Evolutionary conservation across 116 monocot species (phyloP), one percentile per base, ranked within the genome.

Genomic region (Iris pallida): DNA sequence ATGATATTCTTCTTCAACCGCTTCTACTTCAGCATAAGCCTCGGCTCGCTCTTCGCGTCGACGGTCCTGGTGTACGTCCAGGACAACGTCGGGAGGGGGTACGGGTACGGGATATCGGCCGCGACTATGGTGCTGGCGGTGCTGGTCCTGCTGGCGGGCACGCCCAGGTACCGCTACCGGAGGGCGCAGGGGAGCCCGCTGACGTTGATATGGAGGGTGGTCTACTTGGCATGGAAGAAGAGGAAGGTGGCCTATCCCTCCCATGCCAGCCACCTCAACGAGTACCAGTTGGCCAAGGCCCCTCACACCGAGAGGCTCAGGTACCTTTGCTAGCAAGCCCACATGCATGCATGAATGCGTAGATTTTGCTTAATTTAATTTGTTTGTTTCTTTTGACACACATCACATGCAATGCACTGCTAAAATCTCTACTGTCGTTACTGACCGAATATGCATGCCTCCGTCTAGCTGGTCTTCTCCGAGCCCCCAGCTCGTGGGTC

Each of bases 1-100:
- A 84, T 84, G 84, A 4, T 64, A 18, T 73, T 69, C 65, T 84
- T 84, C 80, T 84, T 84, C 84, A 80, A 80, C 48, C 61, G 84
- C 55, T 84, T 84, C 80, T 79, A 76, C 70, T 80, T 84, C 72
- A 59, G 76, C 68, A 80, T 84, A 64, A 84, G 80, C 65, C 43
- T 66, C 30, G 84, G 84, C 7, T 76, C 84, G 1, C 73, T 84
- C 52, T 70, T 80, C 14, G 72, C 80, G 1, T 76, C 73, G 63
- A 84, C 84, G 7, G 80, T 80, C 54, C 63, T 84, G 47, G 73
- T 84, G 20, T 84, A 84, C 76, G 55, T 84, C 41, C 84, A 84
- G 73, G 84, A 84, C 57, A 64, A 76, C 45, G 80, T 84, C 1
- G 76, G 84, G 5, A 63, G 84, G 65, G 69, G 76, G 46, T 80